Evolutionary conservation across 164 flowering plant genomes (phyloP).

Genomic region (Annona squamosa): DNA sequence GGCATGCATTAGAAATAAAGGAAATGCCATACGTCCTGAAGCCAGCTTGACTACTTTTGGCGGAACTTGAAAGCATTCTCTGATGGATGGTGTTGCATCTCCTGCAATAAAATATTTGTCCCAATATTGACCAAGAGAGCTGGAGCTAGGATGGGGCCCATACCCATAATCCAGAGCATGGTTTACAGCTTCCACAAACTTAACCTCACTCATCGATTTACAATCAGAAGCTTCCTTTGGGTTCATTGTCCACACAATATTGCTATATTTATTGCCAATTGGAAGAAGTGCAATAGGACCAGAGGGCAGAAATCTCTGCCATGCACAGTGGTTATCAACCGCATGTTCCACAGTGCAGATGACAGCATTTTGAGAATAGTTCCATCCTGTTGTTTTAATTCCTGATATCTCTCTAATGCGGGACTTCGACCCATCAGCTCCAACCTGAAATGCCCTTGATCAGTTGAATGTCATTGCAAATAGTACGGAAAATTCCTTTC

Average conservation of each 20-base stretch:
- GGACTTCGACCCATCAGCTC: slow-evolving; percentile 96
- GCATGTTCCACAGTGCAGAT: slow-evolving; percentile 89
- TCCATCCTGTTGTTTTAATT: slow-evolving; percentile 82
- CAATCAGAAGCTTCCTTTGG: slow-evolving; percentile 59
- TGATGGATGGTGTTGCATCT: slow-evolving; percentile 26
- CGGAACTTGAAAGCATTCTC: slow-evolving; percentile 69
- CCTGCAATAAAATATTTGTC: slow-evolving; percentile 33
- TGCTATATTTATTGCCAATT: slow-evolving; percentile 80
- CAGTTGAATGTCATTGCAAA: neutral
- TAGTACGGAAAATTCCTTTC: neutral
- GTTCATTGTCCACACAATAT: slow-evolving; percentile 96
- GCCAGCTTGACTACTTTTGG: slow-evolving; percentile 67
- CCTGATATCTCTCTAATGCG: slow-evolving; percentile 85
- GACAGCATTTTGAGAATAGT: slow-evolving; percentile 80
- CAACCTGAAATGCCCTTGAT: slow-evolving; percentile 46
- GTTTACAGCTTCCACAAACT: slow-evolving; percentile 68
- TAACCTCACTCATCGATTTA: slow-evolving; percentile 56
- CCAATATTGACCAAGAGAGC: slow-evolving; percentile 18
- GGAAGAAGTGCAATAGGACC: slow-evolving; percentile 98
- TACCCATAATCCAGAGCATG: slow-evolving; percentile 75
- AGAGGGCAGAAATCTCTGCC: slow-evolving; percentile 90
- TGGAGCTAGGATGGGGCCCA: slow-evolving; percentile 79
- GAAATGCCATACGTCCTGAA: slow-evolving; percentile 87
- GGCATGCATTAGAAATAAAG: slow-evolving; percentile 80
- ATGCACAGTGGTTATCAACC: slow-evolving; percentile 68